Evolutionary conservation across 2,329 filamentous ascomycete species (phyloP).

Genomic region (Sordariomycetes sp.): DNA sequence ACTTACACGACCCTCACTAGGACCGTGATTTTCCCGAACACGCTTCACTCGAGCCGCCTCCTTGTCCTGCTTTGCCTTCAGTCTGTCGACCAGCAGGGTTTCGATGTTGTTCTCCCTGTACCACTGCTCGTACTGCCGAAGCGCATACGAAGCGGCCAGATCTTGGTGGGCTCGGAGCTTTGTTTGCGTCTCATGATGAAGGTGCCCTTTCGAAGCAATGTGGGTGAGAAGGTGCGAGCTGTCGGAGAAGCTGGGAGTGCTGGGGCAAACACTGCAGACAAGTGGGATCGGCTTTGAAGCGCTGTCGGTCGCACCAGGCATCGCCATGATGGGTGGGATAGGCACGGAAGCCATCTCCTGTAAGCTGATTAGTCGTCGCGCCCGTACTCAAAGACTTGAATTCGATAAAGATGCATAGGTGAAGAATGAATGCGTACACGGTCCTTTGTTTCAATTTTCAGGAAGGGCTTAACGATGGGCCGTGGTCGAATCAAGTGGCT

Average conservation of each 20-base stretch:
- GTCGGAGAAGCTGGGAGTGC: slow-evolving; percentile 75
- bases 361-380: too few species aligned
- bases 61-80: slow-evolving; percentile 67
- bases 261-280: slow-evolving; percentile 75
- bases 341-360: too few species aligned
- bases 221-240: slow-evolving; percentile 88
- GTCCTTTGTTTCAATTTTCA: too few species aligned
- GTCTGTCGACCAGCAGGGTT: slow-evolving; percentile 65
- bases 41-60: slow-evolving; percentile 45
- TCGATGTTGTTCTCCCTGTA: slow-evolving; percentile 64
- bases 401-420: too few species aligned
- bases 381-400: too few species aligned
- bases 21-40: too few species aligned
- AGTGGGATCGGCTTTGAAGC: slow-evolving; percentile 47
- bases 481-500: too few species aligned
- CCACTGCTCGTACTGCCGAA: slow-evolving; percentile 70
- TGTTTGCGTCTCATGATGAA: slow-evolving; percentile 74
- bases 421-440: too few species aligned
- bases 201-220: slow-evolving; percentile 84
- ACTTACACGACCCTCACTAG: too few species aligned
- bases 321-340: too few species aligned
- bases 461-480: too few species aligned
- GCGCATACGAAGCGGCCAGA: slow-evolving; percentile 46
- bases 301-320: slow-evolving; percentile 6
- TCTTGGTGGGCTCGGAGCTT: slow-evolving; percentile 65